Evolutionary conservation across 139 green algal genomes (phyloP), one percentile per base, ranked within the genome.

Genomic region (Nannochloris sp.): DNA sequence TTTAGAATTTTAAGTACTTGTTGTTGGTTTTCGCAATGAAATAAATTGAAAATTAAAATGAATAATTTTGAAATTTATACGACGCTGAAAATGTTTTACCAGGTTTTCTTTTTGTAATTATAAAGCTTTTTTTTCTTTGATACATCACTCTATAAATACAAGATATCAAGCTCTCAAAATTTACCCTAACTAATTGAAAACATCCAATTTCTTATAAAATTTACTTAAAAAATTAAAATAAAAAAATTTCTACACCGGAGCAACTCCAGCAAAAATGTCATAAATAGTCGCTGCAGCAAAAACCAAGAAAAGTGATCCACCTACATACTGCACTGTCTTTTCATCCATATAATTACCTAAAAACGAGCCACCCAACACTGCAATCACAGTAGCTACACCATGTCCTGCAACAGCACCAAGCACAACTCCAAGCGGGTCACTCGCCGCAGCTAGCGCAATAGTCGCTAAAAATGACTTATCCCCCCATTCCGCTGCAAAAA

Each of bases 381-480:
- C 91, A 27, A 96, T 81, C 6, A 66, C 78, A 4, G 91, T 96
- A 15, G 91, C 91, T 3, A 92, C 75, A 15, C 83, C 90, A 70
- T 97, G 91, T 4, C 91, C 91, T n/a, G 78, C 77, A 2, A 95
- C 65, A 1, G 90, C 91, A 13, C 91, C 91, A 4, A 48, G 60
- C n/a, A 84, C 74, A 6, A 95, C 88, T 60, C 79, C 79, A 3
- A 80, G 25, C 6, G 87, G 88, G 2, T 66, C 80, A 3, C 81
- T 87, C 24, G 89, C 84, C 10, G 92, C 92, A 2, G 86, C 81
- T 27, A 97, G 84, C 1, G 92, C 92, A 45, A 98, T 98, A n/a
- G 93, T 99, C 1, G 93, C 90, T 37, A 99, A 79, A 75, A 98
- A 98, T 24, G 87, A 96, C 72, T 98, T 99, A 81, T 99, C 93